Base-by-base conservation (phyloP, 352 stramenopile genomes). In the Pythium rhizo-oryzae region DNA sequence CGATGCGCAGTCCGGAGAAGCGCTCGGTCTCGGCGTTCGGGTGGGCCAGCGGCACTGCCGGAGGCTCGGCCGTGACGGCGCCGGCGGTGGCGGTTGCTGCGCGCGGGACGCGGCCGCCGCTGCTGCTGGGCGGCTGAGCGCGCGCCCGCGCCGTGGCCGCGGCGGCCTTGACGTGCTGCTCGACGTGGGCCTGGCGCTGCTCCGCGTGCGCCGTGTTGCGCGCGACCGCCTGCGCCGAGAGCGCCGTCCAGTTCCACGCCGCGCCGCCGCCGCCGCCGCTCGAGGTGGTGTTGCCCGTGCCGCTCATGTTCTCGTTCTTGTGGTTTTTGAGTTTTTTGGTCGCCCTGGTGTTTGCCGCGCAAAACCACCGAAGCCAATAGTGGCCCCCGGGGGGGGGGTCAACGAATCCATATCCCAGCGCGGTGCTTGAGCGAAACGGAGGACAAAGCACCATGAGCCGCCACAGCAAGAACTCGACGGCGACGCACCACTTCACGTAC, bases 381-480 rank as follows among this genome's bases (percentile, higher is more conserved):
- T 65, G 4, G 13, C 59, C 49, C 21, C 23, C 11, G 57, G 37
- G 3, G 7, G 18, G 28, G 21, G 8, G 18, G 46, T n/a, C 13
- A 57, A 65, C 11, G 33, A 35, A 65, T 41, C 33, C 15, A 30
- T 16, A 30, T 41, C 43, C 33, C 13, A 49, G n/a, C n/a, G n/a
- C n/a, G n/a, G n/a, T n/a, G n/a, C n/a, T n/a, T n/a, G n/a, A n/a
- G n/a, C n/a, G n/a, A n/a, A n/a, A n/a, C 9, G 13, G 30, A 51
- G 30, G 7, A 24, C 44, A 51, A 25, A 51, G 44, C 53, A 58
- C 21, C 23, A 93, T 94, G 86, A 94, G 81, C 53, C 79, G 88
- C 44, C 88, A 96, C 76, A 94, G 85, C 75, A 96, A 96, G 85
- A 96, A 96, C 78, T 76, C 85, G 71, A 96, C 86, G 57, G 85